Percentiles rank a stretch among this genome's conserved stretches.
phyloP scores from a whole-genome alignment of 352 stramenopile species.

The Globisporangium nagaii region DNA sequence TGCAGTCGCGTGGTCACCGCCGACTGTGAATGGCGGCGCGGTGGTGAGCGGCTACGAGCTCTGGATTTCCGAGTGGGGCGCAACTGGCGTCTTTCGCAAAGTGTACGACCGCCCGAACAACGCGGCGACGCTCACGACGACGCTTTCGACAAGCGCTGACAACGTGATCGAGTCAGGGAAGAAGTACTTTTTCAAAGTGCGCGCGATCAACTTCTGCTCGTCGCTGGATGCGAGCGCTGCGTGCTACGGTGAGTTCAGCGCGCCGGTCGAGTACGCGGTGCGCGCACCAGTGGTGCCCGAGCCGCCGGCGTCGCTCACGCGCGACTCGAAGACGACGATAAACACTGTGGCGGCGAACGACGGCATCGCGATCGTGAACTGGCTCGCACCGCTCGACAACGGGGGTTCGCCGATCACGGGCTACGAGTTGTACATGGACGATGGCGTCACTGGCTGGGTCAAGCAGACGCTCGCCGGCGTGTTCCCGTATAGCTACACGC shows the following conservation, averaged over 20 bases:
- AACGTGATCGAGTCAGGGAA: constrained; percentile 88
- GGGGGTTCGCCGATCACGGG: constrained; percentile 87
- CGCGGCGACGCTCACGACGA: constrained; percentile 53
- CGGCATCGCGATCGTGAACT: constrained; percentile 67
- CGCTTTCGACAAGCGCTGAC: constrained; percentile 70
- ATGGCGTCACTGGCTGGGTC: constrained; percentile 38
- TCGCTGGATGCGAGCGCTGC: constrained; percentile 56
- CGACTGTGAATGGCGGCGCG: constrained; percentile 88
- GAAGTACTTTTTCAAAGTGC: constrained; percentile 92
- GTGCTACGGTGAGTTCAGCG: constrained; percentile 89
- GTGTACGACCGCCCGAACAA: constrained; percentile 94
- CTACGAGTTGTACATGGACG: constrained; percentile 92
- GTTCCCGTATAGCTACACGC: constrained; percentile 50
- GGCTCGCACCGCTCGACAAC: constrained; percentile 89
- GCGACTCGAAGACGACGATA: constrained; percentile 71
- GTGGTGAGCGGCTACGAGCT: constrained; percentile 94
- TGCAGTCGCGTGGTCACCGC: constrained; percentile 86
- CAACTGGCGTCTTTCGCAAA: constrained; percentile 59
- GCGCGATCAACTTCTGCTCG: constrained; percentile 93
- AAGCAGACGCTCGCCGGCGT: constrained; percentile 33
- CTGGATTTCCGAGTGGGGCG: constrained; percentile 94
- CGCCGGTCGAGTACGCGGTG: constrained; percentile 86
- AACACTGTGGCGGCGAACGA: constrained; percentile 41
- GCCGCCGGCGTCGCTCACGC: constrained; percentile 55
- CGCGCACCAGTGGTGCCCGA: constrained; percentile 80